Evolutionary conservation across 805 yeast species (phyloP), one percentile per base, ranked within the genome.

Genomic region (Debaryomyces tyrocola): DNA sequence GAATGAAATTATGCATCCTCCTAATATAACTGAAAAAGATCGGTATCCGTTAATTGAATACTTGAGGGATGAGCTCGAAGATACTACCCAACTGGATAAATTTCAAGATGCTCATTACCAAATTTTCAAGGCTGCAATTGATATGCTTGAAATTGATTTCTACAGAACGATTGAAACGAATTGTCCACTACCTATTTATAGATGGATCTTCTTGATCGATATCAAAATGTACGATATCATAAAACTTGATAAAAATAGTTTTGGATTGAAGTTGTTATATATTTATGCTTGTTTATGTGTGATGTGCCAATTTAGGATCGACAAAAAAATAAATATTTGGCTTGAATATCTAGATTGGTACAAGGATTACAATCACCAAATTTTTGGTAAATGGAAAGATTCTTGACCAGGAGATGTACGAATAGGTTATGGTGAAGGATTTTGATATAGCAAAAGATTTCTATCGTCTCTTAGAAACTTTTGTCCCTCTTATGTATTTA

Each of bases 161-260:
- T 21, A 42, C 33, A 33, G 46, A 15, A 47, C 59, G 15, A 50
- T 56, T 2, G 36, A 36, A 14, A 36, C n/a, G 6, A 52, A 58
- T 34, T 55, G 53, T 44, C 63, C 66, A 4, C 41, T 59, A 11
- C 62, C 66, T 1, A 36, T 67, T 11, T 64, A 55, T 50, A 47
- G 60, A 41, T 62, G 66, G 60, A 41, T 66, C 10, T 54, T 63
- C 12, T n/a, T 58, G 14, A 14, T 62, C 6, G 47, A 45, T 4
- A 46, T 45, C 6, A 51, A 46, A 6, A 54, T 58, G 27, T 52
- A 54, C 10, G 56, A 42, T 6, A 31, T 54, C 44, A 45, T 62
- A 5, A 51, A 60, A 18, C 28, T 24, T 2, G 35, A 50, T n/a
- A 44, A 55, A 37, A 53, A 48, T 33, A 49, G 47, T 33, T 58